Conservation (phyloP, 768 basidiomycete species). For the Hemileccinum impolitum region DNA sequence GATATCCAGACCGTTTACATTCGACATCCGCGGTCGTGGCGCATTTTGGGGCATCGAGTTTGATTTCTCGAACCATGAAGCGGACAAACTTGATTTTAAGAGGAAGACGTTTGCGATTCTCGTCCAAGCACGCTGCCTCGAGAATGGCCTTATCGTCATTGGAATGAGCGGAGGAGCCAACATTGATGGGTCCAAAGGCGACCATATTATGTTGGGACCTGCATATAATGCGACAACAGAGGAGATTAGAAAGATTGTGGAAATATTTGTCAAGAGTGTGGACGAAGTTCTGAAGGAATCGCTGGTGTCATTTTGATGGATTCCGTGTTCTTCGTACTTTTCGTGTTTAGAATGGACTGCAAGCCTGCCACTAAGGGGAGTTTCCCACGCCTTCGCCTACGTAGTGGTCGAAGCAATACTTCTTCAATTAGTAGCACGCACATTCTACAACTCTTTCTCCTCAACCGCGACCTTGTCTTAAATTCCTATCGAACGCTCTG, state of each 20-base stretch:
- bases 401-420: conserved; percentile 21
- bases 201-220: conserved; percentile 72
- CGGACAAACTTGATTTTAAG: conserved; percentile 45
- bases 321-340: no score
- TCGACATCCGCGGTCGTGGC: conserved; percentile 82
- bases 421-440: conserved; percentile 25
- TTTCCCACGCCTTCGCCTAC: conserved; percentile 33
- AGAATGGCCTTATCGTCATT: conserved; percentile 68
- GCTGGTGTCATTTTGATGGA: conserved; percentile 3
- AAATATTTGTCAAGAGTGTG: conserved; percentile 60
- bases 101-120: conserved; percentile 59
- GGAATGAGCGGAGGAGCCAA: conserved; percentile 70
- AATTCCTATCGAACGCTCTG: conserved; percentile 18
- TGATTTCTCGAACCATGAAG: conserved; percentile 52
- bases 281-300: conserved; percentile 56
- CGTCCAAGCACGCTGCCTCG: conserved; percentile 65
- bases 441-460: conserved; percentile 22
- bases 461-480: conserved; percentile 24
- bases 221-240: conserved; percentile 73
- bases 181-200: conserved; percentile 67
- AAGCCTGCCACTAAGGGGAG: background rate
- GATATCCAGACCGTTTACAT: conserved; percentile 61
- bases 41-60: conserved; percentile 86
- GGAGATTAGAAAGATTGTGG: conserved; percentile 67
- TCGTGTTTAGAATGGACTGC: no score